Conservation (phyloP, 768 basidiomycete genomes). For the Sarcodon aspratus region DNA sequence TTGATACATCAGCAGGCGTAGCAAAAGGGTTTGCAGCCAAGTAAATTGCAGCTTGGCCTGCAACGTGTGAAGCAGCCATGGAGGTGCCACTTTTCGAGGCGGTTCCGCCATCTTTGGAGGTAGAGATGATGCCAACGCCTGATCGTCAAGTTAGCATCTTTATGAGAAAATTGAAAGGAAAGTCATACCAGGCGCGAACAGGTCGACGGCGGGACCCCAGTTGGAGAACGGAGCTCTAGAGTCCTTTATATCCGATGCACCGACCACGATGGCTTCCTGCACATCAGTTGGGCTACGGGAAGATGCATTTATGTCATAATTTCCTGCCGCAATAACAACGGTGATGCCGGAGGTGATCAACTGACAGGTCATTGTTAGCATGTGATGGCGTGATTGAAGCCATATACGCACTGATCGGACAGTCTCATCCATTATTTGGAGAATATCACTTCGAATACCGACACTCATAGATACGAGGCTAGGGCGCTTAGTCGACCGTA, state of each 20-base stretch:
- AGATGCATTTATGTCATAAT: slow-evolving; percentile 5
- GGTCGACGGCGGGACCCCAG: slow-evolving; percentile 9
- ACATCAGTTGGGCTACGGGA: slow-evolving; percentile 8
- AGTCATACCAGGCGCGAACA: slow-evolving; percentile 11
- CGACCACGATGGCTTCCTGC: slow-evolving; percentile 8
- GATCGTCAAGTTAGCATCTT: too few relatives aligned
- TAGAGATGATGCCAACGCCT: slow-evolving; percentile 80
- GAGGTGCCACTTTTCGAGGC: slow-evolving; percentile 80
- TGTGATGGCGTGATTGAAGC: neutral
- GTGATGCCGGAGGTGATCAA: too few relatives aligned
- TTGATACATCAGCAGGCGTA: too few relatives aligned
- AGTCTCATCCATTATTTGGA: slow-evolving; percentile 12
- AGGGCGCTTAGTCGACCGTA: slow-evolving; percentile 5
- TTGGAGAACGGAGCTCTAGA: slow-evolving; percentile 9
- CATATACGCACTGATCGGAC: slow-evolving; percentile 6
- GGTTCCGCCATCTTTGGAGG: slow-evolving; percentile 58
- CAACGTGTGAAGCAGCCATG: too few relatives aligned
- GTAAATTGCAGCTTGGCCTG: too few relatives aligned
- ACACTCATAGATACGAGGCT: slow-evolving; percentile 12
- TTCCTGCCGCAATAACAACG: slow-evolving; percentile 9
- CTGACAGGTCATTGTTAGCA: too few relatives aligned
- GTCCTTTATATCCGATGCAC: slow-evolving; percentile 6
- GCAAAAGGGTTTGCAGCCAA: too few relatives aligned
- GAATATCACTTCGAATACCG: slow-evolving; percentile 3
- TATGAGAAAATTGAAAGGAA: too few relatives aligned